Base-by-base conservation (phyloP, 1,284 basidiomycete genomes). In the Sphaerobolus stellatus region DNA sequence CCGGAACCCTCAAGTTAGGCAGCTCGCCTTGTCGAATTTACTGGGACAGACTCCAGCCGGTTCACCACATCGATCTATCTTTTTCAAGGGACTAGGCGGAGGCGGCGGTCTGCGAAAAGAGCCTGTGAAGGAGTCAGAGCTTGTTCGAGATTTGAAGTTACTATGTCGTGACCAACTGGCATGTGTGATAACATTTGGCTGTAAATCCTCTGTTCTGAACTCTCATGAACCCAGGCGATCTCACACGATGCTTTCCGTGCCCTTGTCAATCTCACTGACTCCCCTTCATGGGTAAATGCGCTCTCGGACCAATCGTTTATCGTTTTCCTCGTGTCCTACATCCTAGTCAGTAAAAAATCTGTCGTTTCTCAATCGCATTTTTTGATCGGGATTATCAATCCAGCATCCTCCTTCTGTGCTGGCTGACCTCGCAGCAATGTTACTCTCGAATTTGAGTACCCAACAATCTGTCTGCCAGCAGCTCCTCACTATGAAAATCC, bases 181-280 rank as follows among this genome's bases (percentile, higher is more conserved):
- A 67, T 54, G 79, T 66, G 33, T 6, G 20, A 28, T 29, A 34
- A 29, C n/a, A 5, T 31, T 50, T 59, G 64, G 18, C 45, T 50
- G 49, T 24, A 56, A 40, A 62, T 9, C 38, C 36, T 9, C 7
- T 50, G 31, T 18, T 27, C 55, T 56, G 20, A 14, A 59, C 47
- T 58, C 56, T 38, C 55, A 55, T 65, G 51, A 60, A 24, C 30
- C 38, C 61, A 96, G 93, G 81, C 86, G 54, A 86, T 94, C 46
- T 92, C 96, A 1, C 96, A 99, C 67, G 94, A 98, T 75, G 96
- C 96, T 1, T 90, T 98, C 68, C 87, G 90, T 60, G 93, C 94
- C 3, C 78, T 99, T 34, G 87, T 99, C 69, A 99, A 99, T 73
- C 81, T 99, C 38, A 90, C 93, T 1, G 95, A 97, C 72, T 89